These are phyloP conservation scores for Annulohypoxylon stygium DNA, from an alignment of 495 filamentous ascomycete genomes.

Conservation along the genomic window DNA sequence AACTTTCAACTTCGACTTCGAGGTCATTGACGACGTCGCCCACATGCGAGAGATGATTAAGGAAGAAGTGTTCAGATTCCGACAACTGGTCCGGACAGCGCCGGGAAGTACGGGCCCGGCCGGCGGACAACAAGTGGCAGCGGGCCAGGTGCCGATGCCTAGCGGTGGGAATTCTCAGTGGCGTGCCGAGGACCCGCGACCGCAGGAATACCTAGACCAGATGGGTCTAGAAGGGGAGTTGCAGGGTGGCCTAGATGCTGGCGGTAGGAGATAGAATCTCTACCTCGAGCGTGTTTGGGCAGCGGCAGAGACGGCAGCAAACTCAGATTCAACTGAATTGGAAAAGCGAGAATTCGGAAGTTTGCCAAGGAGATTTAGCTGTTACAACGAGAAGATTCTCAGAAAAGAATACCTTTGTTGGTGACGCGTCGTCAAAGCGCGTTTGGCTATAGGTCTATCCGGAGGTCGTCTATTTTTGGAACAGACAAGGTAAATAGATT, in stretches of 20 bases:
- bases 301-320: not conserved
- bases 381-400: conserved; percentile 18
- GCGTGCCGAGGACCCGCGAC: conserved; percentile 86
- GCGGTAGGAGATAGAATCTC: conserved; percentile 49
- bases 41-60: conserved; percentile 99
- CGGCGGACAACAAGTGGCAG: conserved; percentile 49
- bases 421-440: conserved; percentile 20
- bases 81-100: conserved; percentile 76
- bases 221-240: conserved; percentile 84
- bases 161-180: conserved; percentile 74
- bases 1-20: conserved; percentile 98
- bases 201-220: conserved; percentile 77
- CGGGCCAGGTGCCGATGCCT: conserved; percentile 75
- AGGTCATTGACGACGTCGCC: conserved; percentile 89
- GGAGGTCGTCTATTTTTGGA: conserved; percentile 29
- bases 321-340: not conserved
- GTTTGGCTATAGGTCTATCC: conserved; percentile 11
- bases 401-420: conserved; percentile 18
- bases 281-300: conserved; percentile 4
- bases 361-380: conserved; percentile 18
- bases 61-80: conserved; percentile 88
- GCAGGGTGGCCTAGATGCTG: conserved; percentile 81
- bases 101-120: conserved; percentile 57
- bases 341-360: conserved; percentile 4
- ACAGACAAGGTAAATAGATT: conserved; percentile 16